Base-by-base conservation (phyloP, 169 alveolate species). In the Cryptosporidium parvum region DNA sequence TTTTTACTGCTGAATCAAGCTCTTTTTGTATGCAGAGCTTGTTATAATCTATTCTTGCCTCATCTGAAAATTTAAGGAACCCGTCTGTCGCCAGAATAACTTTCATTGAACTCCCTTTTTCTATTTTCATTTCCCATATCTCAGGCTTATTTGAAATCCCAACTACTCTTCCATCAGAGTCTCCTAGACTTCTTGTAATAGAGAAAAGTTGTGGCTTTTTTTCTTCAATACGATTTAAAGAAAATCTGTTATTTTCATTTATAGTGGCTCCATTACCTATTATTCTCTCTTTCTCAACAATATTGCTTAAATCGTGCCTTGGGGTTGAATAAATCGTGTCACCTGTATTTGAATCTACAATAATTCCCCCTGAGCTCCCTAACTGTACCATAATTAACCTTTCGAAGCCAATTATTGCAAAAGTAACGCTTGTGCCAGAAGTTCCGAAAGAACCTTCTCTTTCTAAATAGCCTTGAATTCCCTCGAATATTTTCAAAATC, bases 401-500 rank as follows among this genome's bases (percentile, higher is more conserved):
- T 3, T 80, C 89, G 62, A 37, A 18, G 0, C 26, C 33, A 26
- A 80, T 67, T 14, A 80, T 37, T 62, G 89, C 48, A 26, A 80
- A 14, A 26, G 89, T 80, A 31, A 33, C 89, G 29, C 89, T 80
- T 48, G 89, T 80, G 3, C 89, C 89, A 39, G 89, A 80, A 10
- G 69, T 44, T 80, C 75, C 89, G 62, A 80, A 80, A 39, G 42
- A 65, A 5, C 51, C 52, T 59, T 80, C 89, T 65, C 44, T 80
- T 37, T 80, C 89, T n/a, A 80, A 48, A 29, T 18, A 44, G 9
- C 26, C 18, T 67, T 80, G 89, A 14, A 62, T 53, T 23, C 26
- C 37, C 2, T 80, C 75, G n/a, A 80, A 80, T 29, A 80, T 31
- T 31, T 62, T 65, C 0, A 45, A 44, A 44, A 80, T 65, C 0